These are phyloP conservation scores for Lecanicillium sp. DNA, from an alignment of 2,329 filamentous ascomycete genomes.

Conservation along the genomic window DNA sequence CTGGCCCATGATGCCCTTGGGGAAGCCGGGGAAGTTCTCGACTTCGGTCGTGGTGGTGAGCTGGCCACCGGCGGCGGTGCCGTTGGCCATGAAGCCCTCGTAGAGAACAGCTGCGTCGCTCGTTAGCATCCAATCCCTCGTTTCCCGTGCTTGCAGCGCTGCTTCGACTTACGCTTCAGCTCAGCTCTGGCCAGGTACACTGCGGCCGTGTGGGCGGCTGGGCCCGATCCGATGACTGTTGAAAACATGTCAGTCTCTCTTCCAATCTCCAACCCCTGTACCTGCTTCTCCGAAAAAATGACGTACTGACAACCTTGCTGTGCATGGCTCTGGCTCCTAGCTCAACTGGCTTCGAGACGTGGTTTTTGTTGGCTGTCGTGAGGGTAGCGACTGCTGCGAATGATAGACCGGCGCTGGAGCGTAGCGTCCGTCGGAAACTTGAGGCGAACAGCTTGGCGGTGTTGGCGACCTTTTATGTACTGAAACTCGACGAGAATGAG, in stretches of 20 bases:
- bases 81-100: constrained; percentile 96
- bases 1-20: constrained; percentile 76
- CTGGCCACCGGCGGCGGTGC: constrained; percentile 92
- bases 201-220: constrained; percentile 93
- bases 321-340: constrained; percentile 65
- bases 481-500: neutral
- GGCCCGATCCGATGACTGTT: constrained; percentile 82
- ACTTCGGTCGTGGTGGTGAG: constrained; percentile 97
- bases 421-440: constrained; percentile 67
- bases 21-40: constrained; percentile 97
- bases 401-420: constrained; percentile 68
- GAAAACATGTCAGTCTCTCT: neutral
- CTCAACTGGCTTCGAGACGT: constrained; percentile 18
- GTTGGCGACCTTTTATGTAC: neutral
- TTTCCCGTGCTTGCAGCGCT: neutral
- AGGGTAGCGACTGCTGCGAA: constrained; percentile 60
- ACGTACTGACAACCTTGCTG: constrained; percentile 82
- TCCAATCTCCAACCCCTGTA: neutral
- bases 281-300: constrained; percentile 25
- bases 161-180: constrained; percentile 62
- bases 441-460: constrained; percentile 91
- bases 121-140: constrained; percentile 13
- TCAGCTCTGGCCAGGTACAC: constrained; percentile 94
- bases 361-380: constrained; percentile 25
- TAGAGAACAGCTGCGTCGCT: constrained; percentile 67